These are phyloP conservation scores for Dactylis glomerata DNA, from an alignment of 176 grass and related monocot genomes.

Conservation along the genomic window DNA sequence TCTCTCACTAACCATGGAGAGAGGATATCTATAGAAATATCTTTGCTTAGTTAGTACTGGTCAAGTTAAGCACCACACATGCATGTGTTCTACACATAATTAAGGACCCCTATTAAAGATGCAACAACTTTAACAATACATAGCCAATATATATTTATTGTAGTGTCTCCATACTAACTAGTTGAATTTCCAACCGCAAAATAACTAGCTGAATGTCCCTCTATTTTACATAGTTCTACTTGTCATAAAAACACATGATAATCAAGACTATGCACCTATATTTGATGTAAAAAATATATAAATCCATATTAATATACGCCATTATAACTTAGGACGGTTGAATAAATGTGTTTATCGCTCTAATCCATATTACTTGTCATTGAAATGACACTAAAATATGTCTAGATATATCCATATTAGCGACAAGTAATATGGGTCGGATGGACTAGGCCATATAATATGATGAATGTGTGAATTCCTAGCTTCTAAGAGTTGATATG, in stretches of 20 bases:
- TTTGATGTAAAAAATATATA: background rate
- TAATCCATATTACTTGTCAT: too few relatives aligned
- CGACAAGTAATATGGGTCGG: too few relatives aligned
- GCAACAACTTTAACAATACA: background rate
- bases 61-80: constrained; percentile 5
- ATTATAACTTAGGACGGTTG: background rate
- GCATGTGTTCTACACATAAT: background rate
- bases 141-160: background rate
- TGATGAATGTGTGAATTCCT: background rate
- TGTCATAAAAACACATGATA: background rate
- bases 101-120: background rate
- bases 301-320: background rate
- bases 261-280: background rate
- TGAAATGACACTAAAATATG: too few relatives aligned
- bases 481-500: background rate
- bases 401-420: too few relatives aligned
- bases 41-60: background rate
- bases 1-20: background rate
- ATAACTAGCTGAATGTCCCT: too few relatives aligned
- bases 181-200: background rate
- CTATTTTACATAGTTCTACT: background rate
- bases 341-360: background rate
- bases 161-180: background rate
- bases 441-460: background rate
- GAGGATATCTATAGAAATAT: background rate